A percentile compares a stretch with the other conserved stretches of the same genome.
Conservation (phyloP, 768 basidiomycete genomes). For the Lactarius sp. region DNA sequence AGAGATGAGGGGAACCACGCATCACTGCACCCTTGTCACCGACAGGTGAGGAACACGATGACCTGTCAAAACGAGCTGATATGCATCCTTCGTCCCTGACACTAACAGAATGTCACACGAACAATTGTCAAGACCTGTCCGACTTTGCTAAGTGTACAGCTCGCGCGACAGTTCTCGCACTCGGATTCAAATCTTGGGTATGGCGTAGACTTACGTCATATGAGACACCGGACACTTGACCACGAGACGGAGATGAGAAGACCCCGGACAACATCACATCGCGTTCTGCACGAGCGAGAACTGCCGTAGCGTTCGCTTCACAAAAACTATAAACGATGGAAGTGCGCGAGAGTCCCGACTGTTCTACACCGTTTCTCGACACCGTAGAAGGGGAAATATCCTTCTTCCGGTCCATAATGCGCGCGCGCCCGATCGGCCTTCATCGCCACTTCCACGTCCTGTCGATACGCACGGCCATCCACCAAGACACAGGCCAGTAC, state of each 20-base stretch:
- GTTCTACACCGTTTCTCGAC: conserved; percentile 39
- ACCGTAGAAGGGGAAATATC: conserved; percentile 79
- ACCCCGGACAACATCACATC: neutral
- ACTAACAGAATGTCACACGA: no score
- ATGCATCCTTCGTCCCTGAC: no score
- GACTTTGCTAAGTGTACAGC: no score
- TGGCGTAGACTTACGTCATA: neutral
- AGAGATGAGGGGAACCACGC: no score
- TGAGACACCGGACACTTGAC: conserved; percentile 4
- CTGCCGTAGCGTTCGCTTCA: no score
- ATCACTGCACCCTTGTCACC: no score
- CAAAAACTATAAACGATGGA: conserved; percentile 2
- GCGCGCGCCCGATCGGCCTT: conserved; percentile 77
- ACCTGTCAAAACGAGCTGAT: no score
- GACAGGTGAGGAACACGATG: no score
- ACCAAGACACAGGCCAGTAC: conserved; percentile 59
- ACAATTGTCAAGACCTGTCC: no score
- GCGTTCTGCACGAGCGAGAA: no score
- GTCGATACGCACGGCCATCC: conserved; percentile 65
- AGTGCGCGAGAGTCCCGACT: conserved; percentile 15
- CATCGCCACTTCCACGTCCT: conserved; percentile 81
- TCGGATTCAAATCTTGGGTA: no score
- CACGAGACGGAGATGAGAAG: neutral
- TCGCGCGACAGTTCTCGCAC: no score
- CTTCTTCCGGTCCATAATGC: conserved; percentile 79